A percentile compares a stretch with the other conserved stretches of the same genome.
Evolutionary conservation across 495 filamentous ascomycete species (phyloP).

Genomic region (Aspergillus sclerotioniger): DNA sequence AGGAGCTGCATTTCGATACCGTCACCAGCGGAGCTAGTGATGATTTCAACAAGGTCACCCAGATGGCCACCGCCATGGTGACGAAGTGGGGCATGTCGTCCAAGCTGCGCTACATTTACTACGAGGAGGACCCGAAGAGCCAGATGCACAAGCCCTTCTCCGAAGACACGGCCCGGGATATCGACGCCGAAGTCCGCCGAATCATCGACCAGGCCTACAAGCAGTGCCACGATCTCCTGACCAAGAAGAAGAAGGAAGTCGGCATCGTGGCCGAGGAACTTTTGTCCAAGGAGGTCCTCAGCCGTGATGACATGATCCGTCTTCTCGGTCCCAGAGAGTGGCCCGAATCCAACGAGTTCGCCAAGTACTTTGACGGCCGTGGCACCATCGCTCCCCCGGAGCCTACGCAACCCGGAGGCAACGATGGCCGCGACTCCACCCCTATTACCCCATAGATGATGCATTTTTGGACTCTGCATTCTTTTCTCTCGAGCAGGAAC

Average conservation of each 20-base stretch:
- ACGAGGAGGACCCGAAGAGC: conserved; percentile 74
- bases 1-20: conserved; percentile 93
- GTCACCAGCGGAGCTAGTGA: conserved; percentile 93
- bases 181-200: conserved; percentile 84
- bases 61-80: conserved; percentile 94
- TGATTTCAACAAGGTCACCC: conserved; percentile 98
- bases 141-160: conserved; percentile 92
- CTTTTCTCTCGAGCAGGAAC: conserved; percentile 11
- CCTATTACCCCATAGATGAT: conserved; percentile 38
- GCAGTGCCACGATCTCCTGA: conserved; percentile 80
- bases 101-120: conserved; percentile 88
- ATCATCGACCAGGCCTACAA: conserved; percentile 91
- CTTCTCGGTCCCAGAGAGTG: conserved; percentile 80
- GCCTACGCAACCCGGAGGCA: conserved; percentile 39
- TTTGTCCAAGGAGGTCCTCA: conserved; percentile 84
- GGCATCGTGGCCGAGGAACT: conserved; percentile 92
- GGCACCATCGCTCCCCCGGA: conserved; percentile 58
- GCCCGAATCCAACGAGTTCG: conserved; percentile 81
- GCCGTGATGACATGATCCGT: conserved; percentile 85
- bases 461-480: conserved; percentile 1
- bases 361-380: conserved; percentile 78
- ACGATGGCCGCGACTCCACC: conserved; percentile 46
- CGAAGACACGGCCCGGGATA: conserved; percentile 85
- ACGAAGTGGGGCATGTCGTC: conserved; percentile 97
- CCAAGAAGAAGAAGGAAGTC: conserved; percentile 81